Base-by-base conservation (phyloP, 306 rosid genomes). In the Trichosanthes cucumerina region DNA sequence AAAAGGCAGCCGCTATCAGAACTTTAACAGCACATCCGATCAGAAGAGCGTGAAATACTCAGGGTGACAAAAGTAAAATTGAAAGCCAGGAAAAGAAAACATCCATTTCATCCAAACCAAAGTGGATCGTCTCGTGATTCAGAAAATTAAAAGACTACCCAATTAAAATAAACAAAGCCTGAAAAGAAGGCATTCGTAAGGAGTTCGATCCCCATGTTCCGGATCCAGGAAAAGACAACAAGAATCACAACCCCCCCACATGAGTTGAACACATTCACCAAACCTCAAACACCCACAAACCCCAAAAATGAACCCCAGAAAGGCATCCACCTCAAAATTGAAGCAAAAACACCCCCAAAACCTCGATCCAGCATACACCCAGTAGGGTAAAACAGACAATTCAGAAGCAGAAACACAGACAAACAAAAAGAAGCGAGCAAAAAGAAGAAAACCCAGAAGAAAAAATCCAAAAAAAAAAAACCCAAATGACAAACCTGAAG, bases 1-100 rank as follows among this genome's bases (percentile, higher is more conserved):
- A 70, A 43, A 81, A 36, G 34, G 11, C 69, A 34, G 23, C 23
- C 44, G 38, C 23, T 31, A 33, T 71, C 63, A 31, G 6, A n/a
- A 73, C 64, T 70, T 79, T 19, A 71, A 81, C 59, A 28, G 63
- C 80, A 79, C 58, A 60, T 44, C 41, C 33, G 44, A 78, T 52
- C 78, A 81, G 39, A 60, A 75, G 21, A 33, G 56, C 80, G 18
- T 34, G 63, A 76, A 59, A 18, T 14, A 23, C 28, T 41, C 66
- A 75, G 46, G 63, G 43, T 44, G 9, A 41, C 58, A 39, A 11
- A 41, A 13, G 5, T 33, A 21, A 21, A 38, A 2, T 14, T 78
- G 54, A 54, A 77, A 70, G 60, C 75, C 34, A 65, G 31, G 41
- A 12, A 24, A 76, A 21, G 26, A 3, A 54, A 44, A 43, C 49